A percentile compares a stretch with the other conserved stretches of the same genome.
Evolutionary conservation across 306 rosid genomes (phyloP).

Genomic region (Begonia masoniana): DNA sequence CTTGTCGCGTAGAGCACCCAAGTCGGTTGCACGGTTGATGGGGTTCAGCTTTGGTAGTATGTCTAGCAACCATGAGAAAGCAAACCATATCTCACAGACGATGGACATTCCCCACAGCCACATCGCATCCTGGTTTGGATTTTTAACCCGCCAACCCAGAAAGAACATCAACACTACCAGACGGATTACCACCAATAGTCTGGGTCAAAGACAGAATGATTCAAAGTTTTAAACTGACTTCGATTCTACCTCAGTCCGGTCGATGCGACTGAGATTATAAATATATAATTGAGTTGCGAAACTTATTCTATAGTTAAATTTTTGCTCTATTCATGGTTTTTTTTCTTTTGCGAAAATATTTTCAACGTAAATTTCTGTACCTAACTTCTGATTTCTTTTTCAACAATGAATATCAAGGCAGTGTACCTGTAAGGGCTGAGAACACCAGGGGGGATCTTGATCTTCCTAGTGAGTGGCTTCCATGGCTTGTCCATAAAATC

Average conservation of each 20-base stretch:
- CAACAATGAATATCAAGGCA: too few relatives aligned
- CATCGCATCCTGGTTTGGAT: slow-evolving; percentile 68
- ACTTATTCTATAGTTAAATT: too few relatives aligned
- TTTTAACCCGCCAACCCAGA: slow-evolving; percentile 43
- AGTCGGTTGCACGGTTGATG: slow-evolving; percentile 64
- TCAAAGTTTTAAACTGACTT: background rate
- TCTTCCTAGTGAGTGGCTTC: slow-evolving; percentile 72
- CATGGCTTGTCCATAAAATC: slow-evolving; percentile 87
- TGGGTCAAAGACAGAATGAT: slow-evolving; percentile 9
- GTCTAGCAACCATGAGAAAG: slow-evolving; percentile 74
- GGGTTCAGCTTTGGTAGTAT: slow-evolving; percentile 67
- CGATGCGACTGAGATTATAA: too few relatives aligned
- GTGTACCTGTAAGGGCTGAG: slow-evolving; percentile 76
- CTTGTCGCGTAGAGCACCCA: slow-evolving; percentile 54
- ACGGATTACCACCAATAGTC: slow-evolving; percentile 45
- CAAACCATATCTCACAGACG: slow-evolving; percentile 80
- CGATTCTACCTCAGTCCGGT: too few relatives aligned
- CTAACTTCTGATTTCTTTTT: too few relatives aligned
- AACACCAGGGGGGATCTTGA: slow-evolving; percentile 33
- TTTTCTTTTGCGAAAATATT: too few relatives aligned
- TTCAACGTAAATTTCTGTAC: too few relatives aligned
- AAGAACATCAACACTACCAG: slow-evolving; percentile 26
- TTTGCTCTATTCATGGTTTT: too few relatives aligned
- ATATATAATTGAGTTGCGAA: too few relatives aligned
- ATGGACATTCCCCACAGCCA: slow-evolving; percentile 83